Conservation (phyloP, 2,329 filamentous ascomycete genomes). For the Herpomyces periplanetae region DNA sequence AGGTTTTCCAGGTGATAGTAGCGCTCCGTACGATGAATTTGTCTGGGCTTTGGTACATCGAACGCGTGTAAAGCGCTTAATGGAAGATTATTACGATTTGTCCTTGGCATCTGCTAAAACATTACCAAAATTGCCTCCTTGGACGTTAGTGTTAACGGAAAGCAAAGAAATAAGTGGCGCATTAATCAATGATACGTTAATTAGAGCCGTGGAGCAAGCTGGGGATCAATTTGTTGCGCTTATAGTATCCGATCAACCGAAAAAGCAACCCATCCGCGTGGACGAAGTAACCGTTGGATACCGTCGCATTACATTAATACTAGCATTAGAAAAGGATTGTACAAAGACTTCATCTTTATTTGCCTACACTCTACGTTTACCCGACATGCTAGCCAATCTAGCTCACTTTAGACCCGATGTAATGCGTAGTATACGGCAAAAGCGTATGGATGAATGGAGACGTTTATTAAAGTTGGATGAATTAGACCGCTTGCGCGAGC, state of each 20-base stretch:
- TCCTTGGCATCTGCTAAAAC: conserved; percentile 81
- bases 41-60: conserved; percentile 91
- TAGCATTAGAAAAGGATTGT: conserved; percentile 2
- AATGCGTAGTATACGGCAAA: conserved; percentile 34
- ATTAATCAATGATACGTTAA: conserved; percentile 51
- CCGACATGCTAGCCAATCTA: conserved; percentile 31
- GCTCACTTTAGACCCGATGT: conserved; percentile 76
- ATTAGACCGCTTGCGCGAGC: conserved; percentile 22
- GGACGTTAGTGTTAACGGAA: conserved; percentile 84
- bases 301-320: not conserved
- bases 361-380: conserved; percentile 39
- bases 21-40: conserved; percentile 41
- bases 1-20: conserved; percentile 18
- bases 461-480: conserved; percentile 44
- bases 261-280: conserved; percentile 54
- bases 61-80: conserved; percentile 51
- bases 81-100: conserved; percentile 73
- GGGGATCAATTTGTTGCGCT: conserved; percentile 53
- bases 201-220: conserved; percentile 33
- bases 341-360: conserved; percentile 29
- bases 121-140: conserved; percentile 46
- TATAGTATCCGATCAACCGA: conserved; percentile 55
- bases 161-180: conserved; percentile 69
- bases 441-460: conserved; percentile 38
- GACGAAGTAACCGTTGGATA: conserved; percentile 19